Percentiles rank a stretch among this genome's conserved stretches.
Conservation (phyloP, 2,329 filamentous ascomycete species). For the Nakataea oryzae region DNA sequence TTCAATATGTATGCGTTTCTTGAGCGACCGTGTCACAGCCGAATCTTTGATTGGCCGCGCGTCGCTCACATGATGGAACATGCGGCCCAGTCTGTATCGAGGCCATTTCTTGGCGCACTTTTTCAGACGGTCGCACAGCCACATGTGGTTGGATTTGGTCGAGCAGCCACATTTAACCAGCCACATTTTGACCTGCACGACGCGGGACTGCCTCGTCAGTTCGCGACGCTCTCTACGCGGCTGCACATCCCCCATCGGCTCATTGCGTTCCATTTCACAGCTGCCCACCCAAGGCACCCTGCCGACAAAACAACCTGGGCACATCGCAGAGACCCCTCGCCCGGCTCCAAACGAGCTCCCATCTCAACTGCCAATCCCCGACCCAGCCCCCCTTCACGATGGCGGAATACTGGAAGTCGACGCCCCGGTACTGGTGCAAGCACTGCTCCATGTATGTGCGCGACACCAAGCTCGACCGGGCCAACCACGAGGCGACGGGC, state of each 20-base stretch:
- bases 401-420: conserved; percentile 99
- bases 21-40: background rate
- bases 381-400: conserved; percentile 33
- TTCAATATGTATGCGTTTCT: background rate
- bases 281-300: too few species aligned
- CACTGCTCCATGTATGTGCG: conserved; percentile 85
- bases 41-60: background rate
- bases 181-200: background rate
- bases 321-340: too few species aligned
- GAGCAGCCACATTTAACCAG: background rate
- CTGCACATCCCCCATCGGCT: background rate
- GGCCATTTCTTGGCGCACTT: too few species aligned
- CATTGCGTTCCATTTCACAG: too few species aligned
- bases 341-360: background rate
- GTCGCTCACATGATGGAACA: background rate
- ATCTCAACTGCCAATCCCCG: background rate
- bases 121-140: background rate
- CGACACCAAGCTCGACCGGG: conserved; percentile 82
- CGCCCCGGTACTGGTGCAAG: conserved; percentile 97
- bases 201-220: background rate
- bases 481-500: conserved; percentile 78
- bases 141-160: background rate
- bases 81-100: too few species aligned
- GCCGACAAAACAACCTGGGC: too few species aligned
- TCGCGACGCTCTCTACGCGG: background rate